Percentiles rank a stretch among this genome's conserved stretches.
These are phyloP conservation scores for Ananas comosus DNA, from an alignment of 176 grass and related monocot genomes.

Conservation along the genomic window DNA sequence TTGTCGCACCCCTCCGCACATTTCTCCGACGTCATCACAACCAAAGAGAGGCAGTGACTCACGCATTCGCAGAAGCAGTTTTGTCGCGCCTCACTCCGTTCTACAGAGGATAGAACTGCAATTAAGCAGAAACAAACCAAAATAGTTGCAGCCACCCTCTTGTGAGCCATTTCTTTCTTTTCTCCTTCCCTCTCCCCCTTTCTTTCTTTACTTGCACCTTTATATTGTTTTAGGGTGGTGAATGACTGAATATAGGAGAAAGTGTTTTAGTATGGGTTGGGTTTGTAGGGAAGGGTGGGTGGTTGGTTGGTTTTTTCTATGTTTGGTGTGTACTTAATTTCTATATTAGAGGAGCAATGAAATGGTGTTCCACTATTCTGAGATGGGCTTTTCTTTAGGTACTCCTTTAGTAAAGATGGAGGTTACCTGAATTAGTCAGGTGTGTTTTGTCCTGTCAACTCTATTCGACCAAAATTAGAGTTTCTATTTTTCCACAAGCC, in stretches of 20 bases:
- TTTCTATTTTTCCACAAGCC: not conserved
- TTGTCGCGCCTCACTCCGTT: constrained; percentile 8
- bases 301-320: not conserved
- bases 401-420: not conserved
- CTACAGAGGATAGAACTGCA: not conserved
- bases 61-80: constrained; percentile 22
- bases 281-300: not conserved
- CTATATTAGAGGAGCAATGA: not conserved
- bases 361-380: not conserved
- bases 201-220: not conserved
- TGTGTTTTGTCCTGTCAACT: not conserved
- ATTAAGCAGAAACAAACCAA: not conserved
- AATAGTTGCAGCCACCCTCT: not conserved
- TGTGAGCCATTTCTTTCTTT: not conserved
- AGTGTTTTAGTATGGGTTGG: too few species aligned
- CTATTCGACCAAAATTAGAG: not conserved
- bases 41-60: constrained; percentile 8
- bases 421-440: not conserved
- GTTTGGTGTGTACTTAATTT: not conserved
- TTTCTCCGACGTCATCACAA: not conserved
- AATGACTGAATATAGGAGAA: not conserved
- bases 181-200: not conserved
- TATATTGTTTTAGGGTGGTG: not conserved
- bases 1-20: constrained; percentile 6
- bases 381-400: not conserved